Base-by-base conservation (phyloP, 2,329 filamentous ascomycete species). In the Phaeomoniella chlamydospora region DNA sequence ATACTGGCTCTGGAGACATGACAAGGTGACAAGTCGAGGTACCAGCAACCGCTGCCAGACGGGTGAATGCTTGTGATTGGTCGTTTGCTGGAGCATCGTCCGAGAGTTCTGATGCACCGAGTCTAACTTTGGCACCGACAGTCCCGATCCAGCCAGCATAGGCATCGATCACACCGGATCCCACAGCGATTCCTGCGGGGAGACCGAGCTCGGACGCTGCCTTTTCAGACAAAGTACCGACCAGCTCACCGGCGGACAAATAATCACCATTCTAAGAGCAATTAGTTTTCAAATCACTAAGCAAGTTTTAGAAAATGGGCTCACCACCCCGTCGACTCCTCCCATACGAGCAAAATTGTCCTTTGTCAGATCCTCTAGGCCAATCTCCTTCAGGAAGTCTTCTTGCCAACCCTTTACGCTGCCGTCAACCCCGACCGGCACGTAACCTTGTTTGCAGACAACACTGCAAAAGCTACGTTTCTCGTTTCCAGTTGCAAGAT, bases 131-230 rank as follows among this genome's bases (percentile, higher is more conserved):
- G 41, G 90, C 88, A 39, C 90, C 90, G n/a, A 98, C 90, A 1
- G 90, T 96, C 41, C 90, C 90, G 47, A 98, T 90, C 90, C 90
- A 98, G 44, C 90, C 90, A 40, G 90, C 90, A 51, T 98, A 98
- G 13, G 90, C 90, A 56, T 98, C 90, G 52, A 98, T 98, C 44
- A 98, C 90, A 57, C 87, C 87, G 51, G 85, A 93, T 37, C 90
- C 90, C 37, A 98, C 81, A 13, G 90, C 85, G 47, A 94, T 90
- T 29, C 87, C 88, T 14, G 80, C 68, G 4, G 80, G 80, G 3
- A 98, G 70, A 5, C 90, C 88, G 41, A 98, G 74, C 44, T 94
- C 81, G 33, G 68, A 61, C 12, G 81, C 84, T 4, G 90, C 87
- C 50, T 81, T 81, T 43, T 88, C 80, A 50, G 80, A 90, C 13